phyloP scores from a whole-genome alignment of 345 rosid genomes.

The Aquilaria malaccensis region DNA sequence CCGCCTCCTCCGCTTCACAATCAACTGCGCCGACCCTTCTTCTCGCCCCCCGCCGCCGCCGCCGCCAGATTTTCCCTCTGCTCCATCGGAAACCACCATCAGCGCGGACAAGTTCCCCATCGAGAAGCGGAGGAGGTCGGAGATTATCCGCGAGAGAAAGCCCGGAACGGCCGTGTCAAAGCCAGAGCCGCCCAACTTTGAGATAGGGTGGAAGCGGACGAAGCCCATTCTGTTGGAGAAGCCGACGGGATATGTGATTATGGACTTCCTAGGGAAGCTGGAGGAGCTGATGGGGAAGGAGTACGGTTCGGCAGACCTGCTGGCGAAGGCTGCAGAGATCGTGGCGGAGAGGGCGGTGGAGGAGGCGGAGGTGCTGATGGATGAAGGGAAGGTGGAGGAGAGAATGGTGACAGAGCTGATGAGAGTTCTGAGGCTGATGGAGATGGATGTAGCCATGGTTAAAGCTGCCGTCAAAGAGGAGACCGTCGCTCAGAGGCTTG shows the following conservation, averaged over 20 bases:
- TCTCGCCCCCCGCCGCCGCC: slow-evolving; percentile 5
- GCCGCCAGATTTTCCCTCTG: slow-evolving; percentile 17
- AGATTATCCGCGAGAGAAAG: slow-evolving; percentile 45
- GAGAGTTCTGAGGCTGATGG: slow-evolving; percentile 89
- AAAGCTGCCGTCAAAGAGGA: slow-evolving; percentile 81
- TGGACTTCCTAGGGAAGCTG: slow-evolving; percentile 76
- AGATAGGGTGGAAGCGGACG: slow-evolving; percentile 84
- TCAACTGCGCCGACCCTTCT: slow-evolving; percentile 24
- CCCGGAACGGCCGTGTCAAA: slow-evolving; percentile 28
- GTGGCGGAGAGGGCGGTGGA: slow-evolving; percentile 87
- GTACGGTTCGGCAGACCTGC: slow-evolving; percentile 67
- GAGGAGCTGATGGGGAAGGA: slow-evolving; percentile 65
- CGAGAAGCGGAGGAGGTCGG: slow-evolving; percentile 59
- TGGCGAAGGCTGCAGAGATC: slow-evolving; percentile 75
- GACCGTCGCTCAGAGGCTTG: slow-evolving; percentile 62
- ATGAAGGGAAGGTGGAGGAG: slow-evolving; percentile 77
- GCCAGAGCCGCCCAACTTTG: slow-evolving; percentile 67
- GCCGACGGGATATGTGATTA: slow-evolving; percentile 70
- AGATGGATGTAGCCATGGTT: slow-evolving; percentile 97
- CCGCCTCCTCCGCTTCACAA: neutral
- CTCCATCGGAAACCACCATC: slow-evolving; percentile 37
- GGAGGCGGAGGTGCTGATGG: slow-evolving; percentile 78
- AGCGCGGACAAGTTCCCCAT: slow-evolving; percentile 59
- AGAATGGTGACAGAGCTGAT: slow-evolving; percentile 79
- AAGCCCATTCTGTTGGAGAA: slow-evolving; percentile 60